Conservation (phyloP, 1,284 basidiomycete species). For the Boletus albobrunnescens region DNA sequence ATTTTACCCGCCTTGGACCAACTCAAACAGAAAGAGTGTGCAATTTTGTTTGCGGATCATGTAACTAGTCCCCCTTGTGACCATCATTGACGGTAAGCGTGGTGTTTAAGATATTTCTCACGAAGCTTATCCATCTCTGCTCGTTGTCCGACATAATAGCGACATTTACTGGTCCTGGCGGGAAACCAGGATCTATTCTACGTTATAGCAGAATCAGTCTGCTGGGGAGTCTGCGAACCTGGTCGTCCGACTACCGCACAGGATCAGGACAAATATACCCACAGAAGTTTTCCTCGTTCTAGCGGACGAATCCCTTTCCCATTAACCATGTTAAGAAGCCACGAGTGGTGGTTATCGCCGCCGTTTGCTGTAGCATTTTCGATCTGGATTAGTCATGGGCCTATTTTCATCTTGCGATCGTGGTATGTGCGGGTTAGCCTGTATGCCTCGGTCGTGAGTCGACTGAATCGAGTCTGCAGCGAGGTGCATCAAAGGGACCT, state of each 20-base stretch:
- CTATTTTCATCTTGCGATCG: too few relatives aligned
- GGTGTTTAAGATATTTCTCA: background rate
- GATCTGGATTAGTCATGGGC: background rate
- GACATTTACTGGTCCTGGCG: background rate
- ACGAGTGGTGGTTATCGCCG: background rate
- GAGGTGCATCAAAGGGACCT: too few relatives aligned
- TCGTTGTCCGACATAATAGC: background rate
- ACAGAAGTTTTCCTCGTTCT: background rate
- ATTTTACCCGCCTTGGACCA: conserved; percentile 25
- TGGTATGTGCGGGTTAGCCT: too few relatives aligned
- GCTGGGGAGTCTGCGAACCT: background rate
- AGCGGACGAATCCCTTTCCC: background rate
- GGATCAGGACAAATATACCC: background rate
- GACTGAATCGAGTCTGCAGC: too few relatives aligned
- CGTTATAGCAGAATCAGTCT: background rate
- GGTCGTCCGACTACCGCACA: background rate
- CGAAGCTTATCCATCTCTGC: background rate
- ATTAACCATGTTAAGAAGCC: background rate
- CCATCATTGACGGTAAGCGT: conserved; percentile 19
- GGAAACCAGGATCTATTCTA: background rate
- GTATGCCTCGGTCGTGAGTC: too few relatives aligned
- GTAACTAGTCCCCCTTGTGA: conserved; percentile 13
- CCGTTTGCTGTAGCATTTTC: background rate
- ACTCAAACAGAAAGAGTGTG: conserved; percentile 22
- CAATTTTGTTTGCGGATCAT: conserved; percentile 12